Evolutionary conservation across 2,329 filamentous ascomycete genomes (phyloP), one percentile per base, ranked within the genome.

Genomic region (Diaporthe sp.): DNA sequence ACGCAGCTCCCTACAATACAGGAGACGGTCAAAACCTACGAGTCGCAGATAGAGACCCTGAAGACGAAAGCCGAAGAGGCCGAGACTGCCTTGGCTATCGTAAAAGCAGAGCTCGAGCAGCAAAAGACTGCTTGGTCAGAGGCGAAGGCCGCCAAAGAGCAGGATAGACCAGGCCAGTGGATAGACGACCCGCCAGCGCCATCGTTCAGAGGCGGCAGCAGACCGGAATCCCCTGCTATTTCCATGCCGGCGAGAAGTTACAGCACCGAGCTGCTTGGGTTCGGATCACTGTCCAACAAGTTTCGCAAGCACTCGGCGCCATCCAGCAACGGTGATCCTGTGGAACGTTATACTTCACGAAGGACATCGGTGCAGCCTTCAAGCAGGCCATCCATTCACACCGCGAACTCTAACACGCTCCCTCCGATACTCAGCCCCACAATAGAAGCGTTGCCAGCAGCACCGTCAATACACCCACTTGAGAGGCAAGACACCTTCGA

Each of bases 31-130:
- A 86, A 89, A 19, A 86, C 89, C 31, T 90, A 91, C 73, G 90
- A 90, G 72, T 85, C 88, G 4, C 88, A 92, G 77, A 83, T 94
- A 37, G 89, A 92, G 61, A 85, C 88, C 22, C 85, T 97, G 4
- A 91, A 92, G 77, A 89, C 89, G 75, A 89, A 90, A n/a, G 88
- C 92, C 31, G 89, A 93, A 78, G 89, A 93, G 77, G 88, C 92
- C 12, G 90, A 97, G 79, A 86, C 89, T 12, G 90, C 93, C 6
- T 86, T 95, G 1, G 84, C 89, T 39, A 90, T 94, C 77, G 82
- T 86, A 1, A 86, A 82, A 67, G 82, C 85, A 19, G 89, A 91
- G 9, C 82, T 89, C 3, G 88, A 91, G 74, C 89, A 86, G 77
- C 86, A 89, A 75, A 87, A 86, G 77, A 77, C 82, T 17, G 77